Base-by-base conservation (phyloP, 805 yeast genomes). In the Candida railenensis region DNA sequence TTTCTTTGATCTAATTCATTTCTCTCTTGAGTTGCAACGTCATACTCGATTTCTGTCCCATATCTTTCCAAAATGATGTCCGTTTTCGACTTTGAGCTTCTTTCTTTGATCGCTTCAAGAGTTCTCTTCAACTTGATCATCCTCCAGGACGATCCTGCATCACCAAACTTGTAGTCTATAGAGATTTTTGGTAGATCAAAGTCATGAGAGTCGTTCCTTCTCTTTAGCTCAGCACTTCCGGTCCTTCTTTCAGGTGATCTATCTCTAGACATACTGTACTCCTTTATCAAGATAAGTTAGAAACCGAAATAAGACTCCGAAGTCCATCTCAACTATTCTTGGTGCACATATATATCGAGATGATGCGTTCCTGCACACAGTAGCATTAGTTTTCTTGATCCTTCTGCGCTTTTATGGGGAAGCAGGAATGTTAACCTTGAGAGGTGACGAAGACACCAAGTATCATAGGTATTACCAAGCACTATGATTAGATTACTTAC, bases 401-500 rank as follows among this genome's bases (percentile, higher is more conserved):
- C n/a, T n/a, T n/a, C n/a, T n/a, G n/a, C n/a, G n/a, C n/a, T n/a
- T n/a, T n/a, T n/a, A n/a, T n/a, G n/a, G n/a, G n/a, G n/a, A n/a
- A n/a, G n/a, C n/a, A n/a, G n/a, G n/a, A n/a, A n/a, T n/a, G n/a
- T n/a, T n/a, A n/a, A n/a, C n/a, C n/a, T n/a, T n/a, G n/a, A n/a
- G n/a, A n/a, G n/a, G n/a, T n/a, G n/a, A n/a, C n/a, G n/a, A n/a
- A n/a, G n/a, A n/a, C n/a, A n/a, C n/a, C n/a, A n/a, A n/a, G n/a
- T n/a, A n/a, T n/a, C n/a, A n/a, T n/a, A n/a, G n/a, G n/a, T n/a
- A n/a, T n/a, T n/a, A n/a, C n/a, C n/a, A n/a, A n/a, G n/a, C n/a
- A n/a, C n/a, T n/a, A 64, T 67, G 72, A 54, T 68, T 40, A 62
- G 56, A 48, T 48, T 59, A 18, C 32, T 67, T 16, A 58, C 61